Evolutionary conservation across 2,329 filamentous ascomycete species (phyloP), one percentile per base, ranked within the genome.

Genomic region (Penicillium decumbens): DNA sequence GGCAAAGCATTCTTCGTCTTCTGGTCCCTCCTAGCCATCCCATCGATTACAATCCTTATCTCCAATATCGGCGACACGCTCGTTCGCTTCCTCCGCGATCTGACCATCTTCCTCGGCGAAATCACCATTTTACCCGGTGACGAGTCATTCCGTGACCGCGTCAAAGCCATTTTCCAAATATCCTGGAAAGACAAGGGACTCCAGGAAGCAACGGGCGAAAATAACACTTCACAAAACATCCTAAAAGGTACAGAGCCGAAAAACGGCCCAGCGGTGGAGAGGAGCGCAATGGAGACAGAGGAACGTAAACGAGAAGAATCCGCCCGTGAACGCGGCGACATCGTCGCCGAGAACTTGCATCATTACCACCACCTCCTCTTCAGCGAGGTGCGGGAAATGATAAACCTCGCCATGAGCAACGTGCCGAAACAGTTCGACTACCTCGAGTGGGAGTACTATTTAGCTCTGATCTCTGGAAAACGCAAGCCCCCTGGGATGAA

Each of bases 61-160:
- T 68, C 68, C 7, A 68, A 65, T 35, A 65, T 72, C 32, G 66
- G 68, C 8, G 67, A 70, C 43, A 71, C 68, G 0, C 51, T 72
- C 8, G 76, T 82, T 51, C 78, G 78, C 51, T 67, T 68, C 7
- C 75, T 82, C 63, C 74, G 75, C 20, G 77, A 82, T 41, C 49
- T 76, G n/a, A 80, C 78, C 0, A 74, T 79, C n/a, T 80, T 75
- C 70, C 52, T 80, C 4, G 80, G 77, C 10, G 75, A 77, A 27
- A 55, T 81, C 23, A 81, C 80, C 2, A 72, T 82, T 15, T 61
- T 81, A 1, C 79, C 79, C 1, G 74, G 72, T 7, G 77, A 80
- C 28, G 57, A 72, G 43, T 72, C 74, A 8, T 63, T 62, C 27
- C 49, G 47, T 33, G 62, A 61, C 9, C 54, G 61, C 6, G 41